Evolutionary conservation across 768 basidiomycete genomes (phyloP), one percentile per base, ranked within the genome.

Genomic region (Terana coerulea): DNA sequence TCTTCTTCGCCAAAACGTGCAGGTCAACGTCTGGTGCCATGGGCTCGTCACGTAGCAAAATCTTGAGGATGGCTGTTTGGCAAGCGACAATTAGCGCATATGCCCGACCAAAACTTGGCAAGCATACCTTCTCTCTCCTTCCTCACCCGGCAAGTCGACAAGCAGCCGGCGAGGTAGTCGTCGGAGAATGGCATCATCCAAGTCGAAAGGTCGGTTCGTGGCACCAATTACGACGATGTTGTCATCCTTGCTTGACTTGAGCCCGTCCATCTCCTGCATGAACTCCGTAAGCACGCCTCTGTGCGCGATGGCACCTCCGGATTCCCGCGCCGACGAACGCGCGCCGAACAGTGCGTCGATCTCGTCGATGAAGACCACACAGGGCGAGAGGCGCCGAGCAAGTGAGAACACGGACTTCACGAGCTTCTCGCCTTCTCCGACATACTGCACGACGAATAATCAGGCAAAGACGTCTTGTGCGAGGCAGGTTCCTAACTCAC

Each of bases 251-350:
- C 83, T 85, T 8, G 88, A 80, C 64, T 83, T 88, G 52, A 98
- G 71, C 2, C 94, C 94, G 61, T 98, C 94, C 93, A 98, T 95
- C 65, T 95, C 92, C 63, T 91, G 89, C 90, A 94, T 92, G 66
- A 92, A 92, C 67, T 94, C 89, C 9, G 91, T 93, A 64, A 91
- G 87, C 46, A 95, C 82, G 39, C 91, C 88, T 34, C 92, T 77
- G 61, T 95, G 92, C 5, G 91, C 91, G 60, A 88, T 78, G 11
- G 82, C 83, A 49, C 91, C 84, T 8, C 87, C 89, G 34, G 83
- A 84, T 47, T 89, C 87, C 10, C 86, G 78, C 3, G 79, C 78
- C 14, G 89, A 86, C 61, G 82, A 77, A 19, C 94, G 84, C 36
- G 92, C 90, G 34, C 91, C 89, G 59, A 97, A 92, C 4, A 98